phyloP scores from a whole-genome alignment of 176 grass and related monocot genomes.

The maize (Zea mays) region DNA sequence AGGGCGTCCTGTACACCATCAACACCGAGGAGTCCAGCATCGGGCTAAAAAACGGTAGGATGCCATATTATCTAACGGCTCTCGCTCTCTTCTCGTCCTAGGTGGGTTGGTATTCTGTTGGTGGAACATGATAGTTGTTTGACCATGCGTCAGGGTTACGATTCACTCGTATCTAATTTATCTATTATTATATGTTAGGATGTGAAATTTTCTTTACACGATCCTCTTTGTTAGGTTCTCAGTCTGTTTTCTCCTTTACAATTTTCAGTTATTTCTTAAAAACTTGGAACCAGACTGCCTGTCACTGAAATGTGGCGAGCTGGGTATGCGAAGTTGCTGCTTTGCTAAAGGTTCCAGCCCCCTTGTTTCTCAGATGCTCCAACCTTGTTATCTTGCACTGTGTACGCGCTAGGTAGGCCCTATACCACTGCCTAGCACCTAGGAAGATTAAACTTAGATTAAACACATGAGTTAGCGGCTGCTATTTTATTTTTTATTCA shows the following conservation, averaged over 20 bases:
- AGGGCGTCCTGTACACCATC: conserved; percentile 93
- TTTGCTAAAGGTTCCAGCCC: not conserved
- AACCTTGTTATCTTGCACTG: not conserved
- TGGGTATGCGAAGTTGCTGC: not conserved
- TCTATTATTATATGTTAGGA: not conserved
- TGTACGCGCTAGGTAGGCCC: no score
- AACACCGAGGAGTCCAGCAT: conserved; percentile 96
- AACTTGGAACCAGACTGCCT: not conserved
- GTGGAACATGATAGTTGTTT: not conserved
- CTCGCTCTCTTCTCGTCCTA: not conserved
- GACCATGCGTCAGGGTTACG: not conserved
- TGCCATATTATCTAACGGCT: not conserved
- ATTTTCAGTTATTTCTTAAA: not conserved
- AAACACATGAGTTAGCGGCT: no score
- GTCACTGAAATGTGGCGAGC: not conserved
- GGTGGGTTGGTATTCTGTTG: not conserved
- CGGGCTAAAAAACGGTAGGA: conserved; percentile 72
- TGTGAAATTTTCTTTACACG: not conserved
- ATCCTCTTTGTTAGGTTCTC: conserved; percentile 20
- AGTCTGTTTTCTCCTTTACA: not conserved
- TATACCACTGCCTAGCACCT: no score
- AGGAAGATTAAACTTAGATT: no score
- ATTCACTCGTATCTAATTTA: not conserved
- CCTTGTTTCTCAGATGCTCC: not conserved
- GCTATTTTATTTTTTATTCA: no score